Percentiles rank a stretch among this genome's conserved stretches.
Conservation (phyloP, 2,329 filamentous ascomycete species). For the Sarocladium brachiariae region DNA sequence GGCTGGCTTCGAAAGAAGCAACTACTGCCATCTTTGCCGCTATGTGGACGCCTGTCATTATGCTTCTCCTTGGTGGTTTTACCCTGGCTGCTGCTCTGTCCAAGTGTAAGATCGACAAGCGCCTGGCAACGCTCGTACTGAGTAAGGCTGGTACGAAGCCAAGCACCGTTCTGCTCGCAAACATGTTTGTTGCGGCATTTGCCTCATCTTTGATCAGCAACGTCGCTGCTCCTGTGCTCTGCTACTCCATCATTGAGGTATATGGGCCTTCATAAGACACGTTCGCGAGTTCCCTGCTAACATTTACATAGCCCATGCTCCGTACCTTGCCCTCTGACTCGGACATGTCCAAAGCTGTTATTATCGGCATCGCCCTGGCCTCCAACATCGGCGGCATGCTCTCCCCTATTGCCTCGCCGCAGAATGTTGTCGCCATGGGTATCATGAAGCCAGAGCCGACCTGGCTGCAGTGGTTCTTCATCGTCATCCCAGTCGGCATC, state of each 20-base stretch:
- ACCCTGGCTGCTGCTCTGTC: slow-evolving; percentile 91
- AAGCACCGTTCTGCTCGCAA: slow-evolving; percentile 83
- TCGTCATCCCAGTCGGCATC: slow-evolving; percentile 86
- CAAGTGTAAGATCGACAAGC: slow-evolving; percentile 96
- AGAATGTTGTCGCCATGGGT: slow-evolving; percentile 93
- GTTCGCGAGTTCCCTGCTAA: too few relatives aligned
- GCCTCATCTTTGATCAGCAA: slow-evolving; percentile 99
- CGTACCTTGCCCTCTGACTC: slow-evolving; percentile 87
- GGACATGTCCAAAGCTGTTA: slow-evolving; percentile 88
- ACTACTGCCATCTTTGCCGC: slow-evolving; percentile 81
- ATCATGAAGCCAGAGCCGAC: slow-evolving; percentile 90
- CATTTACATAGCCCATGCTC: slow-evolving; percentile 66
- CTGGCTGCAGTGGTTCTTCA: slow-evolving; percentile 97
- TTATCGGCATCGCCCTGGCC: slow-evolving; percentile 89
- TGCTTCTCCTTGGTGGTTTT: slow-evolving; percentile 93
- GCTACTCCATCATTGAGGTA: slow-evolving; percentile 95
- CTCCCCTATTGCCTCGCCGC: slow-evolving; percentile 92
- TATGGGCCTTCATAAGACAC: too few relatives aligned
- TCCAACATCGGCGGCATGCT: slow-evolving; percentile 96
- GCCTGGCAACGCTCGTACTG: slow-evolving; percentile 90
- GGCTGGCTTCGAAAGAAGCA: slow-evolving; percentile 73
- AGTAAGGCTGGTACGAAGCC: slow-evolving; percentile 94
- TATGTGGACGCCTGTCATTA: slow-evolving; percentile 99
- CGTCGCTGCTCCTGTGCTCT: slow-evolving; percentile 91
- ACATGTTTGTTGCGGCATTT: slow-evolving; percentile 97